Percentiles rank a stretch among this genome's conserved stretches.
Conservation (phyloP, 805 yeast species). For the Phaffomyces antillensis region DNA sequence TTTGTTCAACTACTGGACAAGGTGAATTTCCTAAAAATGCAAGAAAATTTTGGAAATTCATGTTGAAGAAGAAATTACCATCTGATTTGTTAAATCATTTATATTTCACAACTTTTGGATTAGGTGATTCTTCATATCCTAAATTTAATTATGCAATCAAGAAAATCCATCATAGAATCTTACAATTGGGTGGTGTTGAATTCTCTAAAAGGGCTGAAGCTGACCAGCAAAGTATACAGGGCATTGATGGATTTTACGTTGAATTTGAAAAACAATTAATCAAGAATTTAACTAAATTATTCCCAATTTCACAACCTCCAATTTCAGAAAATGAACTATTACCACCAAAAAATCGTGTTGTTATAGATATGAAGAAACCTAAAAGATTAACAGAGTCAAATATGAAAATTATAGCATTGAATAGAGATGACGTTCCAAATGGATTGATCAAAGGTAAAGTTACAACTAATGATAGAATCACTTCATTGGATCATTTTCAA, state of each 20-base stretch:
- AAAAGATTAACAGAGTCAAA: slow-evolving; percentile 26
- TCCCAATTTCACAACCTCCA: slow-evolving; percentile 31
- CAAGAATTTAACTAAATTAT: slow-evolving; percentile 24
- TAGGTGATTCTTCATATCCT: slow-evolving; percentile 92
- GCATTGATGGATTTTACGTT: slow-evolving; percentile 65
- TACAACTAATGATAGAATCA: slow-evolving; percentile 48
- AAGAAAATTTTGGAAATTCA: slow-evolving; percentile 62
- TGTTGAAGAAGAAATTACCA: slow-evolving; percentile 63
- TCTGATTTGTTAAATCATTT: slow-evolving; percentile 52
- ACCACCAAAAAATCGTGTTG: slow-evolving; percentile 29
- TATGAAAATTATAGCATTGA: slow-evolving; percentile 22
- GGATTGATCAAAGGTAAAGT: slow-evolving; percentile 37
- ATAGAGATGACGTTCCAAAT: slow-evolving; percentile 25
- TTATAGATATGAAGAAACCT: slow-evolving; percentile 23
- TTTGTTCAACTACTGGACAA: slow-evolving; percentile 92
- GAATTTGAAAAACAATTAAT: slow-evolving; percentile 61
- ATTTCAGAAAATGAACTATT: slow-evolving; percentile 31
- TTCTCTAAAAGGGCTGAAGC: slow-evolving; percentile 75
- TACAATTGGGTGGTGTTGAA: slow-evolving; percentile 76
- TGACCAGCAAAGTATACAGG: slow-evolving; percentile 77
- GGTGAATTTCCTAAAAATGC: slow-evolving; percentile 86
- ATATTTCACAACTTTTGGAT: slow-evolving; percentile 68
- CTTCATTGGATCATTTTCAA: slow-evolving; percentile 73
- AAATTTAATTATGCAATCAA: slow-evolving; percentile 82
- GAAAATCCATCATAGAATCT: slow-evolving; percentile 69